Evolutionary conservation across 1,284 basidiomycete species (phyloP).

Genomic region (Heterobasidion annosum): DNA sequence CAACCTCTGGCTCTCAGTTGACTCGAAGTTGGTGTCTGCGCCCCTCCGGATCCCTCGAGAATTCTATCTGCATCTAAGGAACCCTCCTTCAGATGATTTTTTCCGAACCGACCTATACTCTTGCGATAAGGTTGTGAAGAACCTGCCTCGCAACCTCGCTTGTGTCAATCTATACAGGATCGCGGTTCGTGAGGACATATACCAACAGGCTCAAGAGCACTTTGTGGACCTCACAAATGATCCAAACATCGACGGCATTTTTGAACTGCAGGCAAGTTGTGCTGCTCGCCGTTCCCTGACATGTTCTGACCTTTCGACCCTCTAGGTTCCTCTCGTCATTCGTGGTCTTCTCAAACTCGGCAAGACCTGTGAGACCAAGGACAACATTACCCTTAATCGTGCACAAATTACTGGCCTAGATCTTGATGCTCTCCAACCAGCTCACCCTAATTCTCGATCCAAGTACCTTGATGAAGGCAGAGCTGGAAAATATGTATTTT

Average conservation of each 20-base stretch:
- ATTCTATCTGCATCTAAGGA: slow-evolving; percentile 90
- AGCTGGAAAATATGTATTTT: slow-evolving; percentile 76
- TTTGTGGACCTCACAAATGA: slow-evolving; percentile 92
- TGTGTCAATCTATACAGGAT: slow-evolving; percentile 81
- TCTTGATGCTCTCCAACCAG: slow-evolving; percentile 73
- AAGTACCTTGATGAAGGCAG: slow-evolving; percentile 76
- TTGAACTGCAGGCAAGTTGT: slow-evolving; percentile 74
- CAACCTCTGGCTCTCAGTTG: slow-evolving; percentile 84
- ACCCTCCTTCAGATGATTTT: slow-evolving; percentile 44
- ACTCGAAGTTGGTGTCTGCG: slow-evolving; percentile 72
- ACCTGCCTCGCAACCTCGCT: slow-evolving; percentile 74
- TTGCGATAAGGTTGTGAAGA: slow-evolving; percentile 68
- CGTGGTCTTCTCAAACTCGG: slow-evolving; percentile 84
- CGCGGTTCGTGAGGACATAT: slow-evolving; percentile 78
- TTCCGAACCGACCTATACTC: slow-evolving; percentile 69
- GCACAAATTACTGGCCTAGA: slow-evolving; percentile 84
- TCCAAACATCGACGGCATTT: slow-evolving; percentile 93
- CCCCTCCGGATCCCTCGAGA: slow-evolving; percentile 83
- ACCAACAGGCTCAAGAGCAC: slow-evolving; percentile 79
- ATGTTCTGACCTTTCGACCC: background rate
- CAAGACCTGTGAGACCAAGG: slow-evolving; percentile 69
- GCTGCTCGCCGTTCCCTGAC: background rate
- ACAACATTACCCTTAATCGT: slow-evolving; percentile 70
- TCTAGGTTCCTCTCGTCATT: slow-evolving; percentile 75
- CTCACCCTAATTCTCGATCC: slow-evolving; percentile 47